Evolutionary conservation across 331 rosid genomes (phyloP).

Genomic region (Rosa hybrid): DNA sequence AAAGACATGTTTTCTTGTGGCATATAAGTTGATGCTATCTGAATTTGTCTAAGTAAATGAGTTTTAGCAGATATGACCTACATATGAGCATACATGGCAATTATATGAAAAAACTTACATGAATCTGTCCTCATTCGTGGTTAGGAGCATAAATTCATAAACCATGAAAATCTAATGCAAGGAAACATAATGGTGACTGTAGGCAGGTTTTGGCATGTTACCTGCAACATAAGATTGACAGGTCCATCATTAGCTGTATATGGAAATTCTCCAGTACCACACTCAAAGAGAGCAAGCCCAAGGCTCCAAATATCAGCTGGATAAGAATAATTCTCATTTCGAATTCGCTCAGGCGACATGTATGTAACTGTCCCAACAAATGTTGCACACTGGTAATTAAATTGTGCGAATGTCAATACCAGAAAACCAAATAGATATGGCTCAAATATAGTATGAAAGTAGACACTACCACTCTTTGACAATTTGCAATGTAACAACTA

Average conservation of each 20-base stretch:
- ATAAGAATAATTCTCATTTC: conserved; percentile 90
- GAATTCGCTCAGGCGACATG: conserved; percentile 96
- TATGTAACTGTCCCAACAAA: conserved; percentile 96
- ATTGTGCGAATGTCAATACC: conserved; percentile 1
- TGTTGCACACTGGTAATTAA: conserved; percentile 77
- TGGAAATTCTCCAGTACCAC: conserved; percentile 98
- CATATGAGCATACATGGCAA: not conserved
- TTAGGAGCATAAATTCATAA: not conserved
- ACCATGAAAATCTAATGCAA: not conserved
- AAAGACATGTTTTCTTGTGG: not conserved
- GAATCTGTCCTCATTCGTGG: not conserved
- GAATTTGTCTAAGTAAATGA: not conserved
- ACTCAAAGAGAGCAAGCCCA: conserved; percentile 96
- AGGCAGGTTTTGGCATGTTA: conserved; percentile 29
- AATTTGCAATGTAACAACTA: not conserved
- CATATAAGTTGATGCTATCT: not conserved
- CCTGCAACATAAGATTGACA: conserved; percentile 98
- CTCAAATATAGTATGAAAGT: not conserved
- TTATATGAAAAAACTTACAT: not conserved
- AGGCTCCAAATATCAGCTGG: conserved; percentile 99
- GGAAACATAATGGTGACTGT: not conserved
- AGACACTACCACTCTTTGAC: not conserved
- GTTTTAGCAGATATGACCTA: not conserved
- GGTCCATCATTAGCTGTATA: conserved; percentile 93
- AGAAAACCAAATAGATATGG: not conserved